phyloP scores from a whole-genome alignment of 352 stramenopile species.

The Pythium periplocum region DNA sequence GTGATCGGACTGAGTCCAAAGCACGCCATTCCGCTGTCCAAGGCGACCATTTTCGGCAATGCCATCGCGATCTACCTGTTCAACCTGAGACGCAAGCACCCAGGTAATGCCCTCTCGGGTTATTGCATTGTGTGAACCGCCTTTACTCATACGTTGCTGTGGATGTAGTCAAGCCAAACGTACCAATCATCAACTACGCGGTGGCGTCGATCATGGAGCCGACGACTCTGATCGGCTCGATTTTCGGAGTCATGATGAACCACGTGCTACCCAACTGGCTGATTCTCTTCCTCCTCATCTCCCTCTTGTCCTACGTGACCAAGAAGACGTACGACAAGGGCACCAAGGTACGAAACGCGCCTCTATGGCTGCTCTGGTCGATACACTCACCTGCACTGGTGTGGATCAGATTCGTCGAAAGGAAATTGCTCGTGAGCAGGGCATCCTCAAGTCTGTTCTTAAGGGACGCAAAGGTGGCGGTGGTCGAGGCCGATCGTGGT shows the following conservation, averaged over 20 bases:
- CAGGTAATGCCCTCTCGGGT: slow-evolving; percentile 30
- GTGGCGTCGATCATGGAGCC: slow-evolving; percentile 99
- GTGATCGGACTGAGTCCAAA: slow-evolving; percentile 92
- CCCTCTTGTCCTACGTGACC: slow-evolving; percentile 69
- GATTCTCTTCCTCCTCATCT: slow-evolving; percentile 71
- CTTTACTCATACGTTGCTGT: not conserved
- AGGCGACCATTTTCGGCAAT: slow-evolving; percentile 96
- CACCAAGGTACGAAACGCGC: slow-evolving; percentile 39
- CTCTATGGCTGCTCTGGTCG: no score
- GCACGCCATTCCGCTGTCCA: slow-evolving; percentile 95
- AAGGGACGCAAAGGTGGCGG: slow-evolving; percentile 39
- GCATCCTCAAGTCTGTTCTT: slow-evolving; percentile 44
- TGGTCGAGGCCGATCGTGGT: slow-evolving; percentile 49
- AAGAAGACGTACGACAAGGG: slow-evolving; percentile 73
- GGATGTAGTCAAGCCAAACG: slow-evolving; percentile 57
- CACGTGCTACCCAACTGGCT: slow-evolving; percentile 80
- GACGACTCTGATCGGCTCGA: slow-evolving; percentile 72
- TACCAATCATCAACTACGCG: slow-evolving; percentile 96
- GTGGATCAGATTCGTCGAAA: slow-evolving; percentile 12
- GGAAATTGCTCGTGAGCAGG: slow-evolving; percentile 38
- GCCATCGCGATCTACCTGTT: slow-evolving; percentile 93
- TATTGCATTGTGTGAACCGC: not conserved
- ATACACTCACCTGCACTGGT: no score
- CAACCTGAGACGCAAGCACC: slow-evolving; percentile 92
- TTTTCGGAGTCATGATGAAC: slow-evolving; percentile 84